A percentile compares a stretch with the other conserved stretches of the same genome.
phyloP scores from a whole-genome alignment of 2,329 filamentous ascomycete genomes.

The Botrytis fabae region DNA sequence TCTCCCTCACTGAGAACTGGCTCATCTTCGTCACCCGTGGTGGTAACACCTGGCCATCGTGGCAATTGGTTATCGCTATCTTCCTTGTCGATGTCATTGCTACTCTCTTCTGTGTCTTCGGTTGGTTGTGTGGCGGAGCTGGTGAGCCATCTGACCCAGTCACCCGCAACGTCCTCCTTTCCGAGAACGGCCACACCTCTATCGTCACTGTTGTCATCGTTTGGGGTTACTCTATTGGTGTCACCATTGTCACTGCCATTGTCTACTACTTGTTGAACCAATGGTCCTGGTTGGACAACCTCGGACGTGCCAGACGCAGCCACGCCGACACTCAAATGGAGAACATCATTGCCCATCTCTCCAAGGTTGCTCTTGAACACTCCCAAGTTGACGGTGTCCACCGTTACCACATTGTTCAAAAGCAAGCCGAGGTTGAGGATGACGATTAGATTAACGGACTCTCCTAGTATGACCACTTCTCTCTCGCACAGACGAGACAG shows the following conservation, averaged over 20 bases:
- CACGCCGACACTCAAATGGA: conserved; percentile 63
- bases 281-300: conserved; percentile 58
- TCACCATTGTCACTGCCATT: conserved; percentile 65
- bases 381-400: conserved; percentile 41
- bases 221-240: conserved; percentile 66
- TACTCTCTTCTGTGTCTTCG: conserved; percentile 73
- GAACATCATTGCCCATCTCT: conserved; percentile 64
- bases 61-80: conserved; percentile 72
- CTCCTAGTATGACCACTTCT: background rate
- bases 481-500: conserved; percentile 10
- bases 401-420: conserved; percentile 23
- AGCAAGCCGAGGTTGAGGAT: conserved; percentile 24
- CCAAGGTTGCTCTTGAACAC: conserved; percentile 63
- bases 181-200: conserved; percentile 46
- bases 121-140: conserved; percentile 63
- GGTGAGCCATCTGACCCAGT: conserved; percentile 42
- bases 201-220: conserved; percentile 64
- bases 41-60: conserved; percentile 71
- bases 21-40: conserved; percentile 76
- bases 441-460: conserved; percentile 21
- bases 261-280: conserved; percentile 64
- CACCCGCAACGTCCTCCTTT: conserved; percentile 43
- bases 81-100: conserved; percentile 69
- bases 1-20: conserved; percentile 75
- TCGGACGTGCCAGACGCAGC: conserved; percentile 62